Conservation (phyloP, 2,329 filamentous ascomycete species). For the Trichoderma arundinaceum region DNA sequence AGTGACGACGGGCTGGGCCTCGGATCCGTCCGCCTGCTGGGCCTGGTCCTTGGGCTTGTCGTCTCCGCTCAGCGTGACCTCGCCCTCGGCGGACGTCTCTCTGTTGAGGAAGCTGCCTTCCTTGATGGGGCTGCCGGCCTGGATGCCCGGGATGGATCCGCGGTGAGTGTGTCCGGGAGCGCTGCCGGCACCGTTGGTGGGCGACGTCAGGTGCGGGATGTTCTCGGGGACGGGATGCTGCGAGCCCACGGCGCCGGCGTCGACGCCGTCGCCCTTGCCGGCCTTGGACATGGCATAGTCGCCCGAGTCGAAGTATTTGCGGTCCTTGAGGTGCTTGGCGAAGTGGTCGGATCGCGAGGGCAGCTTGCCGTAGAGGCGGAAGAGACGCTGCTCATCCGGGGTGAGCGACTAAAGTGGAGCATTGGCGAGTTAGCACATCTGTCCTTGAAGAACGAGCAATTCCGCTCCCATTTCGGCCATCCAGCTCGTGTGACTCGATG, state of each 20-base stretch:
- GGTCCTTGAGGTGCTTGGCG: slow-evolving; percentile 98
- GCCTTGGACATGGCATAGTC: slow-evolving; percentile 97
- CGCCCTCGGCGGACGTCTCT: slow-evolving; percentile 72
- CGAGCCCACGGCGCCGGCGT: slow-evolving; percentile 90
- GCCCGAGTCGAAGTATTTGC: slow-evolving; percentile 97
- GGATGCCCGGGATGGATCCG: slow-evolving; percentile 54
- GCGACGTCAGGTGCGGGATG: slow-evolving; percentile 85
- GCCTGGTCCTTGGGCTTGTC: slow-evolving; percentile 14
- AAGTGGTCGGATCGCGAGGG: slow-evolving; percentile 95
- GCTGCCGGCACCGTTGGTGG: slow-evolving; percentile 51
- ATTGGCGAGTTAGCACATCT: slow-evolving; percentile 8
- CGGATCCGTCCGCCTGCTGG: neutral
- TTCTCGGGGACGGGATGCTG: slow-evolving; percentile 95
- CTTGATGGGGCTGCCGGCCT: slow-evolving; percentile 82
- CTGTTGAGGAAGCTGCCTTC: slow-evolving; percentile 86
- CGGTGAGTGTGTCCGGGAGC: slow-evolving; percentile 49
- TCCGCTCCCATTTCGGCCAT: neutral
- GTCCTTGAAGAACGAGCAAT: neutral
- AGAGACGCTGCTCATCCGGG: slow-evolving; percentile 93
- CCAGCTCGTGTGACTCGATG: neutral
- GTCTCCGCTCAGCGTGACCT: slow-evolving; percentile 38
- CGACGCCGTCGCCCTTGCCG: slow-evolving; percentile 92
- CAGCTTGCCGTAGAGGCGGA: slow-evolving; percentile 96
- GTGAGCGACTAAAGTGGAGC: slow-evolving; percentile 76
- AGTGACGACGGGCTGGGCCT: slow-evolving; percentile 21